phyloP scores from a whole-genome alignment of 1,284 basidiomycete species.

The Stereum hirsutum region DNA sequence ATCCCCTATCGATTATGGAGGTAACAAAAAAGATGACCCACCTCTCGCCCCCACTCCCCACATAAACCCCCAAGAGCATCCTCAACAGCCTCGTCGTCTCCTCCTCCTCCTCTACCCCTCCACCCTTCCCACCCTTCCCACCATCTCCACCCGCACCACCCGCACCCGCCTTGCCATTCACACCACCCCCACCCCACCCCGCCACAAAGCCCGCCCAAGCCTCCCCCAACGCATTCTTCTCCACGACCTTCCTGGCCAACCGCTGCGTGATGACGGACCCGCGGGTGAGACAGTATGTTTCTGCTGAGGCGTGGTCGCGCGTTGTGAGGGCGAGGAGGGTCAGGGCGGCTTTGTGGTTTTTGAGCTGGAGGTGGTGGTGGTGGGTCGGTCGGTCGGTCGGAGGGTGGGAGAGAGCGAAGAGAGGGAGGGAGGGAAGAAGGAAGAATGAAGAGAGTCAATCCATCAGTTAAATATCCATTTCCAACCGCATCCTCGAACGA shows the following conservation, averaged over 20 bases:
- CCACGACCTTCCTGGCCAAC: slow-evolving; percentile 42
- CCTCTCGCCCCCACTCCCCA: slow-evolving; percentile 54
- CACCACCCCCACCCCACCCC: slow-evolving; percentile 16
- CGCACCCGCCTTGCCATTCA: slow-evolving; percentile 15
- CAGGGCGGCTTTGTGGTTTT: slow-evolving; percentile 58
- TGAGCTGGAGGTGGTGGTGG: slow-evolving; percentile 44
- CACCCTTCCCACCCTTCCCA: slow-evolving; percentile 12
- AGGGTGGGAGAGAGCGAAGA: no score
- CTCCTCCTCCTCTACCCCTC: slow-evolving; percentile 45
- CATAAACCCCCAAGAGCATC: slow-evolving; percentile 73
- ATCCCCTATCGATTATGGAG: not conserved
- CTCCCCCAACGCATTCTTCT: slow-evolving; percentile 41
- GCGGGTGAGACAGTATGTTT: slow-evolving; percentile 69
- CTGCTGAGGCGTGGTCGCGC: slow-evolving; percentile 49
- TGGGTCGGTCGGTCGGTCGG: not conserved
- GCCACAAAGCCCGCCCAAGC: slow-evolving; percentile 51
- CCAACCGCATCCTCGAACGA: no score
- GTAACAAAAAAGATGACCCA: not conserved
- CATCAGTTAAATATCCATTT: no score
- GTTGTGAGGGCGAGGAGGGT: slow-evolving; percentile 61
- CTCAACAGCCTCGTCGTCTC: slow-evolving; percentile 53
- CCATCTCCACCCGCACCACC: slow-evolving; percentile 25
- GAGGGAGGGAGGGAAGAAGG: not conserved
- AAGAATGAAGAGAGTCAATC: slow-evolving; percentile 5
- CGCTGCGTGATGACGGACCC: slow-evolving; percentile 53